phyloP scores from a whole-genome alignment of 495 filamentous ascomycete species.

The Annulohypoxylon moriforme region DNA sequence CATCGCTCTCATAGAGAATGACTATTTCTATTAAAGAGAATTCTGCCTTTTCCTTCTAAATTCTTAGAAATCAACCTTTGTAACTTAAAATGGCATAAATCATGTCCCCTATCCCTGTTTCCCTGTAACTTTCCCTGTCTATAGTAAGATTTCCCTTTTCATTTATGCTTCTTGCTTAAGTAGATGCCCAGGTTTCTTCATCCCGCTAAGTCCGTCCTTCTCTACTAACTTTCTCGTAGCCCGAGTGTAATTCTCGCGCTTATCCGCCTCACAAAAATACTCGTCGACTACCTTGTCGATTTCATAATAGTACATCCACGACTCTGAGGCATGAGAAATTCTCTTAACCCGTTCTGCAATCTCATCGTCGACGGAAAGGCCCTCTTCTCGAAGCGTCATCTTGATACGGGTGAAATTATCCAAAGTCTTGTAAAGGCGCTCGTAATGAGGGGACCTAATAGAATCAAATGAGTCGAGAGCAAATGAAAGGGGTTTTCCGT shows the following conservation, averaged over 20 bases:
- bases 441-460: background rate
- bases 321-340: background rate
- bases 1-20: background rate
- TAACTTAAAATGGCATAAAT: too few species aligned
- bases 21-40: background rate
- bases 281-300: background rate
- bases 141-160: too few species aligned
- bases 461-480: background rate
- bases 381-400: background rate
- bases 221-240: too few species aligned
- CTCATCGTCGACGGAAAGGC: background rate
- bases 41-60: too few species aligned
- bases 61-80: too few species aligned
- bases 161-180: too few species aligned
- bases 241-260: too few species aligned
- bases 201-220: too few species aligned
- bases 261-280: background rate
- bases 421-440: background rate
- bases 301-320: background rate
- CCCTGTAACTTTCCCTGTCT: too few species aligned
- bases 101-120: too few species aligned
- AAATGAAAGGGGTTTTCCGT: background rate
- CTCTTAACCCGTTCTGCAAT: background rate
- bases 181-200: too few species aligned
- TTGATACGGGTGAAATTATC: background rate